A percentile compares a stretch with the other conserved stretches of the same genome.
Evolutionary conservation across 495 filamentous ascomycete species (phyloP).

Genomic region (Massariosphaeria phaeospora): DNA sequence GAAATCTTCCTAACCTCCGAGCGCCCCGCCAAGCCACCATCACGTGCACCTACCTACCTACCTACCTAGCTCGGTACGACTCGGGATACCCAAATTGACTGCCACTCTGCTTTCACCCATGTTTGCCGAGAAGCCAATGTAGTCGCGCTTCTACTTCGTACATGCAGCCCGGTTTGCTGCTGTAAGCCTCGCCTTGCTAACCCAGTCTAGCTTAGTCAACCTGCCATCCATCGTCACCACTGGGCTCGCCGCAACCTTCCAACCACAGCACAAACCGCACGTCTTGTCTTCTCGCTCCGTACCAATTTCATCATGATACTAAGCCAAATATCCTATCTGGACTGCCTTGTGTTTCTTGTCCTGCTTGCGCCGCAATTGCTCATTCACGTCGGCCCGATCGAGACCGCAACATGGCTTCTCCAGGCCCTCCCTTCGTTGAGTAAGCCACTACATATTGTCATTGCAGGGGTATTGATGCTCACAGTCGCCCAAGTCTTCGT

Average conservation of each 20-base stretch:
- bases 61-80: too few species aligned
- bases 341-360: constrained; percentile 63
- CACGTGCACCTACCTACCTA: background rate
- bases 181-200: too few species aligned
- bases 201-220: too few species aligned
- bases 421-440: constrained; percentile 65
- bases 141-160: too few species aligned
- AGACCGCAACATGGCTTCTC: constrained; percentile 52
- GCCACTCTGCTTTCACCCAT: too few species aligned
- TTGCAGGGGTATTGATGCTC: constrained; percentile 10
- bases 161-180: too few species aligned
- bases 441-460: constrained; percentile 37
- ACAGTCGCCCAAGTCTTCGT: constrained; percentile 46
- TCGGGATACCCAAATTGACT: too few species aligned
- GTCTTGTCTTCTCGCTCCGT: too few species aligned
- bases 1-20: constrained; percentile 1
- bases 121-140: too few species aligned
- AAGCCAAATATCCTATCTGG: constrained; percentile 62
- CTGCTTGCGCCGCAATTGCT: constrained; percentile 63
- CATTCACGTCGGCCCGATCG: constrained; percentile 52
- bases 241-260: too few species aligned
- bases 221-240: too few species aligned
- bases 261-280: too few species aligned
- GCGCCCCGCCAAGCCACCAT: background rate
- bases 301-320: constrained; percentile 50